Evolutionary conservation across 768 basidiomycete species (phyloP).

Genomic region (Clitopilus hobsonii): DNA sequence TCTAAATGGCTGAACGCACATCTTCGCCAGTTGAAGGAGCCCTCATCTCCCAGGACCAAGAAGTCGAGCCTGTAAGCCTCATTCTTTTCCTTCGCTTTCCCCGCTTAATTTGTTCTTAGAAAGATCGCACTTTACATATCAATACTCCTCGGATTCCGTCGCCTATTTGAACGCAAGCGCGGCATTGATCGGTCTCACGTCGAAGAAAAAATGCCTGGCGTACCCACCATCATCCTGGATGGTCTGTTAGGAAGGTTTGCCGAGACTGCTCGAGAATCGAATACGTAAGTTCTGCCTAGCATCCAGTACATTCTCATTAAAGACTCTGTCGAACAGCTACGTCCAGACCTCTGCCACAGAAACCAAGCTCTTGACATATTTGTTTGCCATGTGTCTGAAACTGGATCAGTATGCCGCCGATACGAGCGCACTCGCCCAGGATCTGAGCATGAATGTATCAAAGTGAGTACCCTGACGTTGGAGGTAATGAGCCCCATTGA

Average conservation of each 20-base stretch:
- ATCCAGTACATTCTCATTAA: background rate
- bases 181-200: slow-evolving; percentile 45
- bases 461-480: slow-evolving; percentile 60
- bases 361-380: slow-evolving; percentile 68
- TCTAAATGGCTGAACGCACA: slow-evolving; percentile 74
- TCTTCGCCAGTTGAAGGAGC: slow-evolving; percentile 37
- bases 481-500: no score
- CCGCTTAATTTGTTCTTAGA: slow-evolving; percentile 27
- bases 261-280: slow-evolving; percentile 64
- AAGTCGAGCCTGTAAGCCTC: slow-evolving; percentile 56
- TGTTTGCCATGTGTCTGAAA: slow-evolving; percentile 77
- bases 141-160: slow-evolving; percentile 70
- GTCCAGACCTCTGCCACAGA: slow-evolving; percentile 64
- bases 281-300: slow-evolving; percentile 39
- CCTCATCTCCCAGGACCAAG: slow-evolving; percentile 46
- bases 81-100: slow-evolving; percentile 20
- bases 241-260: slow-evolving; percentile 77
- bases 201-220: slow-evolving; percentile 48
- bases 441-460: slow-evolving; percentile 58
- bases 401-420: slow-evolving; percentile 78
- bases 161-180: slow-evolving; percentile 29
- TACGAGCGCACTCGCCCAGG: slow-evolving; percentile 60
- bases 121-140: slow-evolving; percentile 80
- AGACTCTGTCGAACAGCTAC: slow-evolving; percentile 26
- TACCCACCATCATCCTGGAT: slow-evolving; percentile 67